phyloP scores from a whole-genome alignment of 1,284 basidiomycete genomes.

The Heterobasidion parviporum region DNA sequence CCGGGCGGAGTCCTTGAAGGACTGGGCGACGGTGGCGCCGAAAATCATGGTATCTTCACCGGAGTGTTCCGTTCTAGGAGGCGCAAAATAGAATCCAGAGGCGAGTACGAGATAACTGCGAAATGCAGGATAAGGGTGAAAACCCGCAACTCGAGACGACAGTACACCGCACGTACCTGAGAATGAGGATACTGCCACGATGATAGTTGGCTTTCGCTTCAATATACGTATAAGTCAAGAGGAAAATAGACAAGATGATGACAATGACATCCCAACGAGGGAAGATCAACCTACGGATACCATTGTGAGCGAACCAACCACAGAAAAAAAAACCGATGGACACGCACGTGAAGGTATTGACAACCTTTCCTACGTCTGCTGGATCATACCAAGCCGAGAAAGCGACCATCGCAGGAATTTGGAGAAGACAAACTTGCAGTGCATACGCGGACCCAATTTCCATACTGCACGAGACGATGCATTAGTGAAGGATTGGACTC shows the following conservation, averaged over 20 bases:
- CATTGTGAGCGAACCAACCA: slow-evolving; percentile 7
- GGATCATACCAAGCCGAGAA: slow-evolving; percentile 94
- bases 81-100: slow-evolving; percentile 77
- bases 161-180: slow-evolving; percentile 50
- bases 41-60: background rate
- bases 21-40: background rate
- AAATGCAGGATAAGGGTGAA: background rate
- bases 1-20: background rate
- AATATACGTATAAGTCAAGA: slow-evolving; percentile 98
- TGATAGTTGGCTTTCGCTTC: slow-evolving; percentile 98
- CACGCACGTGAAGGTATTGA: slow-evolving; percentile 83
- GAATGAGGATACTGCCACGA: slow-evolving; percentile 85
- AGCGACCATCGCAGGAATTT: slow-evolving; percentile 98
- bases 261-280: slow-evolving; percentile 98
- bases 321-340: background rate
- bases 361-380: slow-evolving; percentile 71
- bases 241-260: slow-evolving; percentile 90
- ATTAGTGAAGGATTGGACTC: background rate
- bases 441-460: slow-evolving; percentile 99
- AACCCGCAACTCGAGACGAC: background rate
- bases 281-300: slow-evolving; percentile 76
- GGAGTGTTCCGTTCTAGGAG: slow-evolving; percentile 15
- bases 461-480: slow-evolving; percentile 54
- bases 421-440: slow-evolving; percentile 93
- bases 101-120: slow-evolving; percentile 70